These are phyloP conservation scores for Alternaria ventricosa DNA, from an alignment of 2,329 filamentous ascomycete species.

Conservation along the genomic window DNA sequence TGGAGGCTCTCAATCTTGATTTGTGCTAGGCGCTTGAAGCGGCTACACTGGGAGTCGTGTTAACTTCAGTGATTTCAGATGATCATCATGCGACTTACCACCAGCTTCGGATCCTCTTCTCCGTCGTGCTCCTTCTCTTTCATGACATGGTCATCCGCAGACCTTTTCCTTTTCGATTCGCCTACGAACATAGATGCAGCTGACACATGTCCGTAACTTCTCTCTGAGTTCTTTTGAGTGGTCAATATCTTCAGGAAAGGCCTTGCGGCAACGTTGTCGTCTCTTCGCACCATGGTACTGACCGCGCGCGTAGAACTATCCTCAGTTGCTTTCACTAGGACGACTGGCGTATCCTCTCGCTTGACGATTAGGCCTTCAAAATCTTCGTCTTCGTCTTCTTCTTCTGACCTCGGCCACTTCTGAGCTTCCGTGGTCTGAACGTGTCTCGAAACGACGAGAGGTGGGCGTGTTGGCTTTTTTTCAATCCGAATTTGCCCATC, in stretches of 20 bases:
- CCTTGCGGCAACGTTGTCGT: neutral
- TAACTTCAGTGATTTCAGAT: neutral
- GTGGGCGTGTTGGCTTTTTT: neutral
- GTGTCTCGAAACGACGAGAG: neutral
- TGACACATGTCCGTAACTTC: too few relatives aligned
- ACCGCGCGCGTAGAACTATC: neutral
- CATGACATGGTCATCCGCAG: neutral
- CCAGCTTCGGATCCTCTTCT: neutral
- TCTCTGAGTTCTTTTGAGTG: neutral
- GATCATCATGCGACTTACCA: neutral
- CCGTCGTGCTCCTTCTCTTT: neutral
- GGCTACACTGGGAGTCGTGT: neutral
- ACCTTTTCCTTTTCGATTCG: neutral
- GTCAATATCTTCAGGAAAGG: neutral
- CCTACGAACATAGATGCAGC: neutral
- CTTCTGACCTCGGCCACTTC: neutral
- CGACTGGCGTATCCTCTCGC: neutral
- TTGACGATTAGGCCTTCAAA: neutral
- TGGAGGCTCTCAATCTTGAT: neutral
- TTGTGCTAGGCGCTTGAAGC: neutral
- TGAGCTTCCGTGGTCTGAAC: neutral
- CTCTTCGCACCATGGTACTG: neutral
- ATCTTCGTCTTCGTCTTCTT: neutral
- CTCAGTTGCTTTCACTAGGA: neutral
- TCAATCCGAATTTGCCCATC: neutral